These are phyloP conservation scores for Stenogyne calaminthoides DNA, from an alignment of 305 asterid species.

Conservation along the genomic window DNA sequence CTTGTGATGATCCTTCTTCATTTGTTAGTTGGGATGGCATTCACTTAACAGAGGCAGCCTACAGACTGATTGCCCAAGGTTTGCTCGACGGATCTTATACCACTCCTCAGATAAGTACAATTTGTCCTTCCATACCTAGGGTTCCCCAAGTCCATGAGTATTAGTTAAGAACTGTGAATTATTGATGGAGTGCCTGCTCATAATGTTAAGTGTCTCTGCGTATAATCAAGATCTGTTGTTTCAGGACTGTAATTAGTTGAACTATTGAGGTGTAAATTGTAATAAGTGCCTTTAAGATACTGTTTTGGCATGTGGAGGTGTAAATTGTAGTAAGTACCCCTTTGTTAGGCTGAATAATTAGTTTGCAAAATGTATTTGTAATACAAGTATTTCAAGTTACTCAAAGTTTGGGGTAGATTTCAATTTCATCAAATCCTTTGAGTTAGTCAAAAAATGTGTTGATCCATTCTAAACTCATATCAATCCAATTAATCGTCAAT, in stretches of 20 bases:
- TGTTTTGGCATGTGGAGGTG: not conserved
- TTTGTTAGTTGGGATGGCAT: slow-evolving; percentile 63
- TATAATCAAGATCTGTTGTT: no score
- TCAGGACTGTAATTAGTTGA: not conserved
- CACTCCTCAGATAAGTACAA: not conserved
- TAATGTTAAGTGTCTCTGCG: not conserved
- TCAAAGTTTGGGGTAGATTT: no score
- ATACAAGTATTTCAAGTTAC: no score
- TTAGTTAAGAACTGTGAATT: not conserved
- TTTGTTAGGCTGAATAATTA: no score
- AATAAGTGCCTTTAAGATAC: not conserved
- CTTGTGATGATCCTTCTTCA: slow-evolving; percentile 44
- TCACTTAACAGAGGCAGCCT: slow-evolving; percentile 63
- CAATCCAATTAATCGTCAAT: no score
- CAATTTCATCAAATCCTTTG: no score
- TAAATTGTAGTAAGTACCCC: no score
- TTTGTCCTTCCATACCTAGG: not conserved
- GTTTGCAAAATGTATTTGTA: no score
- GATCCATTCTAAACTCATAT: no score
- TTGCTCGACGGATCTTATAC: slow-evolving; percentile 38
- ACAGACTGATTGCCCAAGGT: slow-evolving; percentile 36
- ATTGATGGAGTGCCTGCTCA: not conserved
- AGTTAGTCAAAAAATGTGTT: no score
- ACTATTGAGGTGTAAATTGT: not conserved
- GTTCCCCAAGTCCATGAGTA: not conserved